phyloP scores from a whole-genome alignment of 2,329 filamentous ascomycete genomes.

The Cadophora sp. region DNA sequence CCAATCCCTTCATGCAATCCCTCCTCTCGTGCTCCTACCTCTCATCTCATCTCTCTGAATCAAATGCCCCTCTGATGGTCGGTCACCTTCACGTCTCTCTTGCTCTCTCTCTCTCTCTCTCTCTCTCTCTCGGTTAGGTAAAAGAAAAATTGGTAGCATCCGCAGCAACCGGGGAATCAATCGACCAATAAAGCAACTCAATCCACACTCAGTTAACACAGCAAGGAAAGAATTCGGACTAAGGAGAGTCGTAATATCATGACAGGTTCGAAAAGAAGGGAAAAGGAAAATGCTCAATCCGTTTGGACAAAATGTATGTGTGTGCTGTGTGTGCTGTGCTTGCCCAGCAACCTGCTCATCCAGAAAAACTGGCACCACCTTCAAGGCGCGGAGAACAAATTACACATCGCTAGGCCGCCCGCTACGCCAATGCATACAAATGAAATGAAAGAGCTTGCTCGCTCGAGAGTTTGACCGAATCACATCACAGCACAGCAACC shows the following conservation, averaged over 20 bases:
- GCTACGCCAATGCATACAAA: constrained; percentile 23
- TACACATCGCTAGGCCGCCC: constrained; percentile 16
- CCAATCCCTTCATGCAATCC: constrained; percentile 12
- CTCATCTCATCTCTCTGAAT: background rate
- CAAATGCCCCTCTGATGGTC: background rate
- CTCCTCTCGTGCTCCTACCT: constrained; percentile 7
- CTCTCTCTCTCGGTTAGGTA: background rate
- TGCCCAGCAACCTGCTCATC: constrained; percentile 14
- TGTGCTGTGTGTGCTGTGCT: constrained; percentile 15
- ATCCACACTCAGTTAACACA: constrained; percentile 8
- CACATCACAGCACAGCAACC: constrained; percentile 61
- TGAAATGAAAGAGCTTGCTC: constrained; percentile 25
- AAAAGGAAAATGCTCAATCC: constrained; percentile 15
- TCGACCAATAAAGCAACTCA: constrained; percentile 19
- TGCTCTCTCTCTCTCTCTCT: background rate
- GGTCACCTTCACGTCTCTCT: background rate
- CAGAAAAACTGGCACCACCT: constrained; percentile 13
- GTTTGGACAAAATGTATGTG: constrained; percentile 13
- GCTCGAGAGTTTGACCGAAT: constrained; percentile 10
- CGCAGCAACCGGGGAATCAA: constrained; percentile 27
- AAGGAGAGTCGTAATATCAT: constrained; percentile 32
- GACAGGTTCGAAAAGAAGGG: constrained; percentile 13
- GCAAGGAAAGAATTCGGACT: constrained; percentile 18
- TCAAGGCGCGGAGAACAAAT: constrained; percentile 15
- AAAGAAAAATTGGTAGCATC: constrained; percentile 15